phyloP scores from a whole-genome alignment of 1,284 basidiomycete species.

The Microbotryum intermedium region DNA sequence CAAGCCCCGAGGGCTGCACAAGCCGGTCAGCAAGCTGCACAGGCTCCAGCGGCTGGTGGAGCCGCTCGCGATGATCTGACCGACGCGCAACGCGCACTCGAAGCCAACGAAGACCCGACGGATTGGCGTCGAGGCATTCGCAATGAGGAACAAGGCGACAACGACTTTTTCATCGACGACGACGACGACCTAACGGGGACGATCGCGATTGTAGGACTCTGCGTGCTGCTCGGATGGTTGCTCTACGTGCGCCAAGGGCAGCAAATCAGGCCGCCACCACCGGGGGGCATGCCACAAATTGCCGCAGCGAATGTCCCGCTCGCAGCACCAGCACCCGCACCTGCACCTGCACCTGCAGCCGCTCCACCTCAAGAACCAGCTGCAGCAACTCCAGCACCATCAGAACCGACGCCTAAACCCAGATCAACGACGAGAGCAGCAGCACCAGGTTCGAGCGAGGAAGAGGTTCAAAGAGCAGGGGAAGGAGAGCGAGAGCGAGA shows the following conservation, averaged over 20 bases:
- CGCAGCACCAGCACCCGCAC: conserved; percentile 1
- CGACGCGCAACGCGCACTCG: conserved; percentile 12
- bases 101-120: conserved; percentile 20
- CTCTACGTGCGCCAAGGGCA: conserved; percentile 32
- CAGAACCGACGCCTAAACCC: no score
- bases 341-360: conserved; percentile 1
- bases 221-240: conserved; percentile 32
- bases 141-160: conserved; percentile 20
- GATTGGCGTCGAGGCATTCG: conserved; percentile 13
- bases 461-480: no score
- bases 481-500: no score
- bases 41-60: conserved; percentile 5
- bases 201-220: conserved; percentile 31
- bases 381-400: no score
- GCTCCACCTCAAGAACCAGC: background rate
- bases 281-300: background rate
- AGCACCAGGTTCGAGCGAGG: no score
- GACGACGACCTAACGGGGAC: conserved; percentile 32
- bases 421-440: no score
- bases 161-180: conserved; percentile 23
- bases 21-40: background rate
- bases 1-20: no score
- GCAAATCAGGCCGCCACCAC: background rate
- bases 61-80: background rate
- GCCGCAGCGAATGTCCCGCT: background rate